Evolutionary conservation across 2,329 filamentous ascomycete species (phyloP).

Genomic region (Sporothrix globosa): DNA sequence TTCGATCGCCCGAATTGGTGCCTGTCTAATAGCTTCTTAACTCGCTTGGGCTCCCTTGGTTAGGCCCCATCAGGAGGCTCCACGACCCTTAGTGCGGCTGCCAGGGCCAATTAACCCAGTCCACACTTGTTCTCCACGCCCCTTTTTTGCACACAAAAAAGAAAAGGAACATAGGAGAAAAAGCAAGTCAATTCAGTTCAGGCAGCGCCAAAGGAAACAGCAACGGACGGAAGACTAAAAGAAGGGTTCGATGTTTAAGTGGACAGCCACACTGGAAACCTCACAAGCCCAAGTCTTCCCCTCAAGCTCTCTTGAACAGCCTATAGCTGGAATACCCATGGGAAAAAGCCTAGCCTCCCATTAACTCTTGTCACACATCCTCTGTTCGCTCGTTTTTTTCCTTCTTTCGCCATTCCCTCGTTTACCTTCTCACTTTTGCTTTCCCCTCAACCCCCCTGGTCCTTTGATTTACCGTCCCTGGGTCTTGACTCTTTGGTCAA

Average conservation of each 20-base stretch:
- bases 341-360: slow-evolving; percentile 26
- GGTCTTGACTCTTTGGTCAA: slow-evolving; percentile 1
- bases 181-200: neutral
- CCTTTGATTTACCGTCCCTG: slow-evolving; percentile 11
- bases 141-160: neutral
- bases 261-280: neutral
- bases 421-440: slow-evolving; percentile 3
- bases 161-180: neutral
- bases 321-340: slow-evolving; percentile 15
- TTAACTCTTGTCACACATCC: slow-evolving; percentile 14
- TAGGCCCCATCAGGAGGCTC: slow-evolving; percentile 11
- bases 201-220: neutral
- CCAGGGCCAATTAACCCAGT: slow-evolving; percentile 22
- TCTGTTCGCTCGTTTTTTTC: slow-evolving; percentile 20
- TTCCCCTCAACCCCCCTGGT: slow-evolving; percentile 19
- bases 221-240: neutral
- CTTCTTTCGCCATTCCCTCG: slow-evolving; percentile 14
- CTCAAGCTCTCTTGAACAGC: neutral
- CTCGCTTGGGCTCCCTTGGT: slow-evolving; percentile 6
- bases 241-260: neutral
- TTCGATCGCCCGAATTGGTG: neutral
- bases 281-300: neutral
- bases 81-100: slow-evolving; percentile 19
- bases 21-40: neutral
- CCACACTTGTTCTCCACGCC: neutral